Conservation (phyloP, 805 yeast species). For the Schwanniomyces yamadae region DNA sequence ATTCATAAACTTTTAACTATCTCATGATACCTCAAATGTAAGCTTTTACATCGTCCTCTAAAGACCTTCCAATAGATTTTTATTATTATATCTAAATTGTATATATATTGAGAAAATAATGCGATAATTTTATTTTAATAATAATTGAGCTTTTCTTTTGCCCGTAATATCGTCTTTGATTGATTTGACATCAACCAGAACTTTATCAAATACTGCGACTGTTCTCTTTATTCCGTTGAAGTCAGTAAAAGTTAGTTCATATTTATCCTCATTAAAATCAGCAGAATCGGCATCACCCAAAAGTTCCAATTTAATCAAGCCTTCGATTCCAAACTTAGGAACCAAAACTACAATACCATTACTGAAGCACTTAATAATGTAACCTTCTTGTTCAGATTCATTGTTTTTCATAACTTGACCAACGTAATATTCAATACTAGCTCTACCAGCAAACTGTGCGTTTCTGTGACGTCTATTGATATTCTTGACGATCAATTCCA, state of each 20-base stretch:
- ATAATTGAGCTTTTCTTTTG: conserved; percentile 84
- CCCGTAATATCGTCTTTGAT: conserved; percentile 85
- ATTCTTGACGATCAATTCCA: conserved; percentile 85
- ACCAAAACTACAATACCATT: conserved; percentile 94
- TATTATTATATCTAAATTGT: neutral
- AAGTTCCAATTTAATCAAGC: conserved; percentile 79
- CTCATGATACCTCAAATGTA: too few species aligned
- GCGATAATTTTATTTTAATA: conserved; percentile 40
- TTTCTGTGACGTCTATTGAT: conserved; percentile 93
- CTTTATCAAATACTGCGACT: conserved; percentile 78
- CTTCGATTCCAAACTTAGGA: conserved; percentile 95
- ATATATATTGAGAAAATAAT: neutral
- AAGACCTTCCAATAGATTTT: too few species aligned
- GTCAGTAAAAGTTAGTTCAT: conserved; percentile 59
- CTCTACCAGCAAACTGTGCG: conserved; percentile 98
- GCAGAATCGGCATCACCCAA: conserved; percentile 65
- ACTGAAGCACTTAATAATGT: conserved; percentile 85
- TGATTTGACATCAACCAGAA: conserved; percentile 78
- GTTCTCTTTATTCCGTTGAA: conserved; percentile 44
- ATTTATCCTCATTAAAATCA: conserved; percentile 74
- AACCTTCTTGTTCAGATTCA: conserved; percentile 81
- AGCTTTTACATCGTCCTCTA: too few species aligned
- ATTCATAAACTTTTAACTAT: too few species aligned
- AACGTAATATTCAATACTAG: conserved; percentile 94
- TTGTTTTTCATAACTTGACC: conserved; percentile 94